A percentile compares a stretch with the other conserved stretches of the same genome.
These are phyloP conservation scores for Acacia concinna DNA, from an alignment of 331 rosid genomes.

Conservation along the genomic window DNA sequence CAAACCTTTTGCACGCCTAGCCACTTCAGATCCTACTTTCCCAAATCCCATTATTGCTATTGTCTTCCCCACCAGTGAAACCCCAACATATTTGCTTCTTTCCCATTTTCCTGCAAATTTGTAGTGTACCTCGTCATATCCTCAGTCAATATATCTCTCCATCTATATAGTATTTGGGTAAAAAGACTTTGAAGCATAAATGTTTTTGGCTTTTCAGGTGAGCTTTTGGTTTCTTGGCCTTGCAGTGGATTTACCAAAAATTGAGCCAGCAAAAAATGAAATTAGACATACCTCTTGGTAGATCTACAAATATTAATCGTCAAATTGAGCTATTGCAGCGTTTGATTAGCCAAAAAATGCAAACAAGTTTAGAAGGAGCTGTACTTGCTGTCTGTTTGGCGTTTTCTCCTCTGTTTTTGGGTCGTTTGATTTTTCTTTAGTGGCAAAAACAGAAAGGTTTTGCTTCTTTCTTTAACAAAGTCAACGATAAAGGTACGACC, in stretches of 20 bases:
- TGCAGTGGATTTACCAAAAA: background rate
- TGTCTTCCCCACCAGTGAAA: slow-evolving; percentile 74
- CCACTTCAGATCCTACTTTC: slow-evolving; percentile 82
- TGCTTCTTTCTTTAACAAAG: background rate
- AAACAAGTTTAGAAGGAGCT: background rate
- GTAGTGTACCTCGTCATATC: background rate
- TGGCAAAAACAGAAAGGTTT: background rate
- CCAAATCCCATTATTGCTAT: slow-evolving; percentile 77
- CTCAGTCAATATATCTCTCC: background rate
- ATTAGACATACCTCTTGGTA: background rate
- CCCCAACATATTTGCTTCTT: slow-evolving; percentile 75
- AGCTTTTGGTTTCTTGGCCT: background rate
- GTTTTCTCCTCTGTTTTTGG: background rate
- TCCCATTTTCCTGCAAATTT: slow-evolving; percentile 61
- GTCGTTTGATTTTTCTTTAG: background rate
- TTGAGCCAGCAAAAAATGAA: background rate
- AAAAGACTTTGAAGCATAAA: background rate
- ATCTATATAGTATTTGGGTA: background rate
- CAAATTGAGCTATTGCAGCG: background rate
- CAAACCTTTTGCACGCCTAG: slow-evolving; percentile 68
- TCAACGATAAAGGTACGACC: background rate
- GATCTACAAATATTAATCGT: background rate
- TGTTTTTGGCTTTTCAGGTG: background rate
- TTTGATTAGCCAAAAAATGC: background rate
- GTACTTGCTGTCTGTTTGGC: background rate